These are phyloP conservation scores for Closterium sp. DNA, from an alignment of 139 green algal genomes.

Conservation along the genomic window DNA sequence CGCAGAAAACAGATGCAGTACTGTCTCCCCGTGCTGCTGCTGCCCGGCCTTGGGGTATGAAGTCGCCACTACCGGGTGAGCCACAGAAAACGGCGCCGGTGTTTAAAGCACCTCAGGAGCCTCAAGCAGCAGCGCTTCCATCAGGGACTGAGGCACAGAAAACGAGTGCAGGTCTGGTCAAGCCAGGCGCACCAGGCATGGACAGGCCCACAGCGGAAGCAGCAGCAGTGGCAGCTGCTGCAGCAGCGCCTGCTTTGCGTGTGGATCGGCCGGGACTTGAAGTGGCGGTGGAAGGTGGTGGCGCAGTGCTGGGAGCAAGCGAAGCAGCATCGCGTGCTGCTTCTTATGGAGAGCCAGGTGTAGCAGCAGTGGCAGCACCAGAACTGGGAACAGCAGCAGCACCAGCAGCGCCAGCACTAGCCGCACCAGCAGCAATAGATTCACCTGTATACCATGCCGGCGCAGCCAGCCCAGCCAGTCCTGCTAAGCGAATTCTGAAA, in stretches of 20 bases:
- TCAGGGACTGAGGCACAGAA: neutral
- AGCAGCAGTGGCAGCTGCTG: too few species aligned
- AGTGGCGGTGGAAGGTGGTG: neutral
- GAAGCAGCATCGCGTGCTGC: neutral
- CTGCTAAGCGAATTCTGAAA: neutral
- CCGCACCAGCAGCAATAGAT: too few species aligned
- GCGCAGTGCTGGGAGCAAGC: neutral
- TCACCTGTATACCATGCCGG: neutral
- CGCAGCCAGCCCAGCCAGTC: neutral
- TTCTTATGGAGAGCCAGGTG: neutral
- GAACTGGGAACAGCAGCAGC: too few species aligned
- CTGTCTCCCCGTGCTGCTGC: neutral
- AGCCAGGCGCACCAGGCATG: too few species aligned
- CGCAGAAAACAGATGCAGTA: too few species aligned
- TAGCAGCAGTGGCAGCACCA: neutral
- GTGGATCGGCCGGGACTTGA: neutral
- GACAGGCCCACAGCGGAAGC: too few species aligned
- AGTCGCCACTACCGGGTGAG: neutral
- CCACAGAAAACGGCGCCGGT: neutral
- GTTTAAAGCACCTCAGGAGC: neutral
- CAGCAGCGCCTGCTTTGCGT: too few species aligned
- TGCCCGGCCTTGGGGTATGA: neutral
- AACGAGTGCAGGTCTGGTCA: neutral
- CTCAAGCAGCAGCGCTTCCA: neutral
- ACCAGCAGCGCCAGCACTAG: too few species aligned